Conservation (phyloP, 2,329 filamentous ascomycete species). For the Penicillium nordicum region DNA sequence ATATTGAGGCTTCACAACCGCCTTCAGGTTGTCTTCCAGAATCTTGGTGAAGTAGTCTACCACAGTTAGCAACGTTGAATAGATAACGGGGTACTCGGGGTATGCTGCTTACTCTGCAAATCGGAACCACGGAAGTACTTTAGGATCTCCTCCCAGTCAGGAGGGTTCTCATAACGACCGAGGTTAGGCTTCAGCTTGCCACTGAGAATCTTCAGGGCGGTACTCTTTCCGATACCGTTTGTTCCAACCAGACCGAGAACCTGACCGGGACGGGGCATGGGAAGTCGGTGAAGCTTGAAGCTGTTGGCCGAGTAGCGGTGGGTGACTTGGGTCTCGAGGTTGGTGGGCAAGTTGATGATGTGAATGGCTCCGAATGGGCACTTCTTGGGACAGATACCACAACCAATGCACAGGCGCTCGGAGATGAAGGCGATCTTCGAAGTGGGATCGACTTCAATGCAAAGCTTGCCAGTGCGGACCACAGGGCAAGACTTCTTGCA, state of each 20-base stretch:
- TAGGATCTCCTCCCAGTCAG: slow-evolving; percentile 98
- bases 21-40: slow-evolving; percentile 93
- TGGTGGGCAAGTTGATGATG: slow-evolving; percentile 99
- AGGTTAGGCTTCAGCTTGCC: slow-evolving; percentile 98
- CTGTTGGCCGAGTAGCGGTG: slow-evolving; percentile 99
- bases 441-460: slow-evolving; percentile 84
- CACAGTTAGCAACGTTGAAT: slow-evolving; percentile 10
- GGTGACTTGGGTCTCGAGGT: slow-evolving; percentile 96
- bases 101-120: slow-evolving; percentile 70
- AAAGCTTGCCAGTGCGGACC: slow-evolving; percentile 93
- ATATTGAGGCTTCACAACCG: slow-evolving; percentile 98
- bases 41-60: slow-evolving; percentile 98
- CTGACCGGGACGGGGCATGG: slow-evolving; percentile 91
- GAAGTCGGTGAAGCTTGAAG: slow-evolving; percentile 97
- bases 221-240: slow-evolving; percentile 99
- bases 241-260: slow-evolving; percentile 95
- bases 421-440: slow-evolving; percentile 98
- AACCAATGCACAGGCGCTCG: slow-evolving; percentile 92
- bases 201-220: slow-evolving; percentile 96
- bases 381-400: slow-evolving; percentile 99
- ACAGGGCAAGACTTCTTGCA: slow-evolving; percentile 99
- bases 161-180: slow-evolving; percentile 90
- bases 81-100: not conserved
- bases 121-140: slow-evolving; percentile 98
- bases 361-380: slow-evolving; percentile 98